Percentiles rank a stretch among this genome's conserved stretches.
Conservation (phyloP, 2,329 filamentous ascomycete genomes). For the Alternaria rosae region DNA sequence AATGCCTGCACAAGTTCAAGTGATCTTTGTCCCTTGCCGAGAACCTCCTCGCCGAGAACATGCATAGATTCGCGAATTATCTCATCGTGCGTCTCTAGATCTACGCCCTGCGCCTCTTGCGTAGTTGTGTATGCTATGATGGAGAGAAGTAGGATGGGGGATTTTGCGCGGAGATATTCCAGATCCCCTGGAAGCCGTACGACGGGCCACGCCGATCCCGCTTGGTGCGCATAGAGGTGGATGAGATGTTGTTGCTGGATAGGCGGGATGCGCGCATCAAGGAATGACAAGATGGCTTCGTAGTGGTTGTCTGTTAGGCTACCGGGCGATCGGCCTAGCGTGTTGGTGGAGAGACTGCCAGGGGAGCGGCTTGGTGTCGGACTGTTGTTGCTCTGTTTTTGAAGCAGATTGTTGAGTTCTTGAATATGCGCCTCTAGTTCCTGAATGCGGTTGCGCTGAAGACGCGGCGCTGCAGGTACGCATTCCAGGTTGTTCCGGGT, state of each 20-base stretch:
- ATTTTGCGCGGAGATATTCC: slow-evolving; percentile 28
- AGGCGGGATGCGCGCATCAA: slow-evolving; percentile 30
- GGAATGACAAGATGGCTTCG: slow-evolving; percentile 25
- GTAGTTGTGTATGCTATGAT: slow-evolving; percentile 28
- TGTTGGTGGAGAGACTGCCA: slow-evolving; percentile 3
- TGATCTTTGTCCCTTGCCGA: slow-evolving; percentile 32
- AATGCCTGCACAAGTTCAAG: slow-evolving; percentile 40
- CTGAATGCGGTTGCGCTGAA: slow-evolving; percentile 36
- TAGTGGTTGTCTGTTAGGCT: slow-evolving; percentile 23
- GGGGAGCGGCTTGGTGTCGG: slow-evolving; percentile 27
- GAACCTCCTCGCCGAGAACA: slow-evolving; percentile 31
- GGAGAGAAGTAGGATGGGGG: slow-evolving; percentile 32
- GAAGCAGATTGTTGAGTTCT: slow-evolving; percentile 27
- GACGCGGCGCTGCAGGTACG: slow-evolving; percentile 33
- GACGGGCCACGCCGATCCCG: slow-evolving; percentile 31
- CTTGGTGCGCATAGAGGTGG: slow-evolving; percentile 20
- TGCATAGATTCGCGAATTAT: slow-evolving; percentile 32
- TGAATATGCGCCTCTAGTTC: slow-evolving; percentile 37
- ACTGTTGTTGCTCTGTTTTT: slow-evolving; percentile 17
- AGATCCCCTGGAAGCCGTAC: slow-evolving; percentile 20
- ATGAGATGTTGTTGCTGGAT: slow-evolving; percentile 32
- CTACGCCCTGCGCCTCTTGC: slow-evolving; percentile 28
- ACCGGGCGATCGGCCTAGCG: slow-evolving; percentile 9
- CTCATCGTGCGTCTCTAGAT: slow-evolving; percentile 34
- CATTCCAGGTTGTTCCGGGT: slow-evolving; percentile 33